Conservation (phyloP, 1,284 basidiomycete species). For the Erythrobasidium hasegawianum region DNA sequence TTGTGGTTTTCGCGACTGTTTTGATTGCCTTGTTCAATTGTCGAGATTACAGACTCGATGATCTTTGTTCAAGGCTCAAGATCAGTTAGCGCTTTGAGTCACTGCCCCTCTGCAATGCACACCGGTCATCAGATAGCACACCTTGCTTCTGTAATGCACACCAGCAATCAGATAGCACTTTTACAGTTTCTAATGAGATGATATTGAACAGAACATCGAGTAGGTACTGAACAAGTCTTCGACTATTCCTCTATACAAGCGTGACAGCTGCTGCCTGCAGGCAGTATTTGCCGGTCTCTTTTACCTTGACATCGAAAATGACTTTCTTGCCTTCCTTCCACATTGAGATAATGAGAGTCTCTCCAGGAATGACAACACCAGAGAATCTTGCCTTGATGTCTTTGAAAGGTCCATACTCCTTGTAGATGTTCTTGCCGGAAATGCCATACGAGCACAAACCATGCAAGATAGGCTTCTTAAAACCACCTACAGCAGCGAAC, state of each 20-base stretch:
- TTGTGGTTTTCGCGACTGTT: too few relatives aligned
- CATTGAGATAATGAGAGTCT: conserved; percentile 91
- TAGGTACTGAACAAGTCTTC: too few relatives aligned
- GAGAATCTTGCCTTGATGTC: conserved; percentile 96
- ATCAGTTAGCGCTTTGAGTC: too few relatives aligned
- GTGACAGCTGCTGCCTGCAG: conserved; percentile 73
- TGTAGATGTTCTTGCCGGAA: conserved; percentile 86
- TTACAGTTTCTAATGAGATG: too few relatives aligned
- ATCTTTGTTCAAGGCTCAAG: too few relatives aligned
- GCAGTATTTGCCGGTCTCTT: conserved; percentile 67
- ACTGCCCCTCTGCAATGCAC: too few relatives aligned
- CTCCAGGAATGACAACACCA: conserved; percentile 89
- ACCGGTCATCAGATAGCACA: too few relatives aligned
- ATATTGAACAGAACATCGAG: too few relatives aligned
- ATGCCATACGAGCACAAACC: conserved; percentile 86
- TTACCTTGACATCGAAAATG: conserved; percentile 79
- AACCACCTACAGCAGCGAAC: conserved; percentile 91
- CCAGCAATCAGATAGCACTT: too few relatives aligned
- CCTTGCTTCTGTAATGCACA: too few relatives aligned
- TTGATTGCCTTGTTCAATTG: too few relatives aligned
- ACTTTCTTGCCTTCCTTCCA: conserved; percentile 94
- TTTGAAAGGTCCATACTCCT: conserved; percentile 77
- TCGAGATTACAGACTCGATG: too few relatives aligned
- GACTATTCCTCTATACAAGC: conserved; percentile 53
- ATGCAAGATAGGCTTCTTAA: conserved; percentile 66